Conservation (phyloP, 768 basidiomycete species). For the Termitomyces sp. region DNA sequence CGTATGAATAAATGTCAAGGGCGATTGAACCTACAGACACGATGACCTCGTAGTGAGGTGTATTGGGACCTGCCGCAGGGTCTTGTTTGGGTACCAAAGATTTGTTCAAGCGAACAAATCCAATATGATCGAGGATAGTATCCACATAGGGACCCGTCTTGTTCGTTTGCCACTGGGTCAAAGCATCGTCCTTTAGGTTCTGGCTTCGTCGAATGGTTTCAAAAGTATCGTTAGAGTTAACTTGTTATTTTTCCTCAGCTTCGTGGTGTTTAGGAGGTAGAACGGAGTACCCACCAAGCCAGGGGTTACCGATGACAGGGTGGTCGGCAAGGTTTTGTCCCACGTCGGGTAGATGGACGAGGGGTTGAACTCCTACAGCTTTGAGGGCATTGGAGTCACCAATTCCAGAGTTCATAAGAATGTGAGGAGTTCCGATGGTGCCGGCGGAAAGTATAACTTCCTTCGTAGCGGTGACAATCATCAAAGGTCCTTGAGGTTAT, state of each 20-base stretch:
- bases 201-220: constrained; percentile 17
- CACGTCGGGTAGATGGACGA: constrained; percentile 28
- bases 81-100: constrained; percentile 13
- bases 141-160: constrained; percentile 25
- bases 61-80: constrained; percentile 25
- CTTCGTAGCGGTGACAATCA: constrained; percentile 19
- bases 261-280: neutral
- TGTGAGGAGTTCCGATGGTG: constrained; percentile 22
- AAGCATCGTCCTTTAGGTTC: neutral
- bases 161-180: constrained; percentile 23
- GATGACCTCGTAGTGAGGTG: constrained; percentile 29
- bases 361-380: constrained; percentile 14
- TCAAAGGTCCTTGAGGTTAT: constrained; percentile 1
- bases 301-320: constrained; percentile 18
- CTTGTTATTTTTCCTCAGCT: neutral
- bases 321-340: constrained; percentile 34
- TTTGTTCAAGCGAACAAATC: constrained; percentile 21
- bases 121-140: constrained; percentile 19
- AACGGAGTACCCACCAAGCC: constrained; percentile 8
- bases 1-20: neutral
- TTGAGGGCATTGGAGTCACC: constrained; percentile 17
- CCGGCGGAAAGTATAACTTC: constrained; percentile 33
- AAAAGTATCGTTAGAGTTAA: constrained; percentile 20
- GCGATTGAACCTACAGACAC: constrained; percentile 18
- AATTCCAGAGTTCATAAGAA: constrained; percentile 28